Conservation (phyloP, 2,329 filamentous ascomycete genomes). For the Ascochyta lentis region DNA sequence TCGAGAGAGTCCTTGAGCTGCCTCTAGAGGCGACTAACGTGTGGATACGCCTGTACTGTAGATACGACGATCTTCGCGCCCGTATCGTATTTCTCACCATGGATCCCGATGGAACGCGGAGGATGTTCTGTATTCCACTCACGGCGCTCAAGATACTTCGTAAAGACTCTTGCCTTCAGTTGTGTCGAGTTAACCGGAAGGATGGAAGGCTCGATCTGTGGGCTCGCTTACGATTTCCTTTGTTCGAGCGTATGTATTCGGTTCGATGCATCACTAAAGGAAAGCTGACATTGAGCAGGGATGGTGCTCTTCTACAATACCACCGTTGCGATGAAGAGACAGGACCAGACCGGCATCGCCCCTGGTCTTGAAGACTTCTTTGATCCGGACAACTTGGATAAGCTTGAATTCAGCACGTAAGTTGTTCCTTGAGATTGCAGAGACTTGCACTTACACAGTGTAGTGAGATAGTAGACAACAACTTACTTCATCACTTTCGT, state of each 20-base stretch:
- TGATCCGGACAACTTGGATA: constrained; percentile 48
- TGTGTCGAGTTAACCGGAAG: constrained; percentile 48
- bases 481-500: constrained; percentile 61
- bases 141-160: constrained; percentile 55
- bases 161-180: constrained; percentile 49
- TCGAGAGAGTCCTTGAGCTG: constrained; percentile 50
- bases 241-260: constrained; percentile 58
- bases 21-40: constrained; percentile 58
- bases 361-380: constrained; percentile 56
- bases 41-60: constrained; percentile 59
- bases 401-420: constrained; percentile 59
- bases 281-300: constrained; percentile 44
- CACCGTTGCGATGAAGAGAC: constrained; percentile 64
- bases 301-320: constrained; percentile 65
- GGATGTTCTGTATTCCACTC: constrained; percentile 58
- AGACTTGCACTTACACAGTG: constrained; percentile 18
- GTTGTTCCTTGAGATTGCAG: constrained; percentile 10
- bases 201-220: constrained; percentile 57
- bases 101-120: constrained; percentile 49
- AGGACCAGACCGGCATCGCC: constrained; percentile 55
- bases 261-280: not conserved
- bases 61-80: constrained; percentile 58
- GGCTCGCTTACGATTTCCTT: constrained; percentile 61
- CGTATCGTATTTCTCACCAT: constrained; percentile 61
- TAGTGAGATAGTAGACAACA: constrained; percentile 60